Evolutionary conservation across 208 protist genomes (phyloP), one percentile per base, ranked within the genome.

Genomic region (Wallacemonas rigidus): DNA sequence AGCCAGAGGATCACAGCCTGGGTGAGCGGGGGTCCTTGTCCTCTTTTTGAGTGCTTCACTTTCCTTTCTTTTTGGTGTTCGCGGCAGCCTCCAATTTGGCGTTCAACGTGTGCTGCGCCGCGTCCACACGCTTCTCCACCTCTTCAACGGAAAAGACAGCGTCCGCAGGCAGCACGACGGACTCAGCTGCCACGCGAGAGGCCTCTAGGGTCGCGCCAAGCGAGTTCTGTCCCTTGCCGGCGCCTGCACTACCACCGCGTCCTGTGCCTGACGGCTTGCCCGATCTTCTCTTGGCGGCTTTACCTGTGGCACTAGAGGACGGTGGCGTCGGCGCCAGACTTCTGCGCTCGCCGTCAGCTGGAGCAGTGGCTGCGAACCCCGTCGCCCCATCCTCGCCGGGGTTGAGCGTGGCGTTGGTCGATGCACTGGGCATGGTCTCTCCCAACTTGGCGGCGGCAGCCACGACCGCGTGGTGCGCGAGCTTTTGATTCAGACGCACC

Each of bases 51-150:
- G 15, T 57, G 5, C 8, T 3, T 36, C 3, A 70, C 70, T 71
- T 67, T 53, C 69, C 57, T 14, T 72, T 55, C 72, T 81, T 81
- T 53, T 72, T 70, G 26, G 50, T 67, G 26, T 51, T 15, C 7
- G 8, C 53, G n/a, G 68, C 72, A 26, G 40, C 68, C 26, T 71
- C 69, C 65, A 36, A 55, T 74, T 61, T 78, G 65, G 67, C 67
- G 64, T 86, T 72, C 40, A 77, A 43, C 1, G 72, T 77, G 5
- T 45, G 35, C 44, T 90, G 77, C 44, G 91, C 64, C 9, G 62
- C 76, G 12, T 79, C 65, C 26, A 95, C 69, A 7, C 87, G 87
- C 61, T 60, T 12, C 75, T 92, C 83, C 51, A 95, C 88, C 8
- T 83, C 84, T 2, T 84, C 80, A 6, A 92, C 38, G 0, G 58